Evolutionary conservation across 1,139 yeast species (phyloP), one percentile per base, ranked within the genome.

Genomic region (Candida sp.): DNA sequence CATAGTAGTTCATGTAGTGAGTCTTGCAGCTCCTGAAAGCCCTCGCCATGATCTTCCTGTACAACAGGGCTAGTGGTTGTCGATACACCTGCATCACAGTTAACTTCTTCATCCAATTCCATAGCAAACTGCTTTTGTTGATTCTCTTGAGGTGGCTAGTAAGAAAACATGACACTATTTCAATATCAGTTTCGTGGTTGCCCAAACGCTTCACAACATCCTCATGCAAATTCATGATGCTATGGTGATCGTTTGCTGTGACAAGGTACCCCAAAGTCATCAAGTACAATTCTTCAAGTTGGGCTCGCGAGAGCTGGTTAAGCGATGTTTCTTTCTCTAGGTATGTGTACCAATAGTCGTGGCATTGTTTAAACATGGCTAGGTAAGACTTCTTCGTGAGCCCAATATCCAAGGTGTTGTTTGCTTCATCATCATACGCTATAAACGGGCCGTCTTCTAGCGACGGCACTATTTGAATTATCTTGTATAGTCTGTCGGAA

Each of bases 1-100:
- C 81, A 49, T 77, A 73, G 56, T 77, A 77, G 57, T 77, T 77
- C 46, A 79, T 75, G 57, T 62, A 72, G 55, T 77, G 82, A 41
- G 68, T 47, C 32, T 65, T 59, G 55, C 73, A 69, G 26, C 80
- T 70, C 47, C 57, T 63, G 28, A 73, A 54, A 2, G 68, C 54
- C 40, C 75, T 55, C 7, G 51, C 54, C 2, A 69, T 33, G 2
- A 66, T 42, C 7, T 47, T 41, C 11, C 38, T 9, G 37, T 44
- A 46, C 5, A 44, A 12, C 3, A n/a, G 31, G 9, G 30, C 9
- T 4, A 5, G 17, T 3, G 26, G n/a, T 8, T 17, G 32, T 25
- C 22, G 27, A 30, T 35, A 37, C 3, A 35, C 26, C 12, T 17
- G 17, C 17, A 27, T 35, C 3, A 69, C 54, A 3, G 64, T 50